Percentiles rank a stretch among this genome's conserved stretches.
These are phyloP conservation scores for Barbarea vulgaris DNA, from an alignment of 345 rosid genomes.

Conservation along the genomic window DNA sequence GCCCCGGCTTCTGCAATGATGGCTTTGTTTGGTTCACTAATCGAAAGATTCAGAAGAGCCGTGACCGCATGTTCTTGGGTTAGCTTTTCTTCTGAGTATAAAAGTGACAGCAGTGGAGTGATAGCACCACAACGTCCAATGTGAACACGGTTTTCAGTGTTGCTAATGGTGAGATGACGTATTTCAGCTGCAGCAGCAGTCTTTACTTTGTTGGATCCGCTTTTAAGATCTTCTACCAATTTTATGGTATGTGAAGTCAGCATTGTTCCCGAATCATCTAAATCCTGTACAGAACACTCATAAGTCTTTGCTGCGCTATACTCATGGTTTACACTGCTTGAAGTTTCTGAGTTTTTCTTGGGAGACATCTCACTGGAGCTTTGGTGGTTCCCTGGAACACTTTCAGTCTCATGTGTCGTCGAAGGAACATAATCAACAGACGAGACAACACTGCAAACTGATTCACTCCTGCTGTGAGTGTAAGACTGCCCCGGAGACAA, in stretches of 20 bases:
- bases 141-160: conserved; percentile 65
- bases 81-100: conserved; percentile 62
- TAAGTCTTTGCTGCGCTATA: conserved; percentile 34
- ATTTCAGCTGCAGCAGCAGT: conserved; percentile 79
- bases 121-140: conserved; percentile 74
- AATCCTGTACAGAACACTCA: conserved; percentile 38
- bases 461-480: conserved; percentile 82
- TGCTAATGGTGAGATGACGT: conserved; percentile 75
- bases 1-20: conserved; percentile 75
- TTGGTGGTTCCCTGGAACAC: conserved; percentile 41
- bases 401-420: conserved; percentile 41
- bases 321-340: conserved; percentile 42
- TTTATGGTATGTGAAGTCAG: conserved; percentile 52
- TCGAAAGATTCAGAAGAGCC: conserved; percentile 84
- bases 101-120: conserved; percentile 62
- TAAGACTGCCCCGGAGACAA: conserved; percentile 62
- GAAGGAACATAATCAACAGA: conserved; percentile 63
- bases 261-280: conserved; percentile 42
- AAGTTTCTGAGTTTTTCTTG: conserved; percentile 41
- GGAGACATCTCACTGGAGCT: conserved; percentile 52
- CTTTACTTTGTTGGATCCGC: conserved; percentile 55
- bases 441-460: conserved; percentile 71
- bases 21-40: conserved; percentile 73
- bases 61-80: conserved; percentile 94
- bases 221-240: conserved; percentile 67